Percentiles rank a stretch among this genome's conserved stretches.
phyloP scores from a whole-genome alignment of 2,329 filamentous ascomycete species.

The Aspergillus fischeri region DNA sequence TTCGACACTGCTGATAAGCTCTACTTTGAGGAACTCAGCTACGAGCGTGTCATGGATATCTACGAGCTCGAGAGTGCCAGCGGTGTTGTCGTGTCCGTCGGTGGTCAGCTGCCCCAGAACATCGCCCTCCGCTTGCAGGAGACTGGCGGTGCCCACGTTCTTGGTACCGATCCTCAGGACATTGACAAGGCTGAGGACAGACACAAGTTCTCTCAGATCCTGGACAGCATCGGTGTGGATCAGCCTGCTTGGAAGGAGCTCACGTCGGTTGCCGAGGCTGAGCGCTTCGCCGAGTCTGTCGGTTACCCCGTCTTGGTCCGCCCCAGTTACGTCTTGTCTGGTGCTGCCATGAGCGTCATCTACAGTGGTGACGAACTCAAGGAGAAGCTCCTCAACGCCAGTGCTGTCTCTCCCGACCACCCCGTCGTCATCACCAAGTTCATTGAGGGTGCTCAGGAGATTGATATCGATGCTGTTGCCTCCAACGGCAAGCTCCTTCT shows the following conservation, averaged over 20 bases:
- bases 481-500: constrained; percentile 80
- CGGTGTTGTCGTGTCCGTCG: constrained; percentile 91
- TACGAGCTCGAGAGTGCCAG: constrained; percentile 84
- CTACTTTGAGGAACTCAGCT: constrained; percentile 95
- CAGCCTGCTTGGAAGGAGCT: constrained; percentile 98
- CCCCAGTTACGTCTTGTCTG: constrained; percentile 91
- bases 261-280: constrained; percentile 82
- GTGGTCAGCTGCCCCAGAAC: constrained; percentile 95
- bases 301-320: constrained; percentile 93
- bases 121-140: constrained; percentile 93
- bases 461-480: constrained; percentile 91
- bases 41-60: constrained; percentile 98
- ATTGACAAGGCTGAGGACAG: constrained; percentile 98
- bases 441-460: constrained; percentile 94
- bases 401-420: constrained; percentile 88
- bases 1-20: constrained; percentile 85
- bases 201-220: constrained; percentile 96
- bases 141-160: constrained; percentile 79
- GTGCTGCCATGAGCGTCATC: constrained; percentile 98
- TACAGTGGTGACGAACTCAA: constrained; percentile 82
- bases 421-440: constrained; percentile 98
- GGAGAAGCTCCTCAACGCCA: constrained; percentile 88
- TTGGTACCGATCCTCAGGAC: constrained; percentile 87
- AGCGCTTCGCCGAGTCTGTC: constrained; percentile 77
- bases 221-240: constrained; percentile 94